Conservation (phyloP, 371 early-diverging fungal genomes). For the Lichtheimia ramosa region DNA sequence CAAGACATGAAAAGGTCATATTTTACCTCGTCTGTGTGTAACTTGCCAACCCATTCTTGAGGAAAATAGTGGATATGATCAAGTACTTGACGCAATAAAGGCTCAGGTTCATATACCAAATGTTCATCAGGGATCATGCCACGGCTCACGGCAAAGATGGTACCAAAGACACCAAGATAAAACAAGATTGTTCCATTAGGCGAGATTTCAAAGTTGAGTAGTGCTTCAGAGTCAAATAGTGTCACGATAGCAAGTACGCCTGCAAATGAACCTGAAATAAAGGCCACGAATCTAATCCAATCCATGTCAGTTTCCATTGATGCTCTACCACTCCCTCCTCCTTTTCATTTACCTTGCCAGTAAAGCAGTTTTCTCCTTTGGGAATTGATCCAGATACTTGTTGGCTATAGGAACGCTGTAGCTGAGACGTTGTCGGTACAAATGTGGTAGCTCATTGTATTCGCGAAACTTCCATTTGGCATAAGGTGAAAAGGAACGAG, state of each 20-base stretch:
- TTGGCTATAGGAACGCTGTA: constrained; percentile 72
- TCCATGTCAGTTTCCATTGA: background rate
- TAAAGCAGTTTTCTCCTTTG: constrained; percentile 77
- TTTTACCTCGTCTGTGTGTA: constrained; percentile 81
- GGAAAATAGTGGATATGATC: constrained; percentile 93
- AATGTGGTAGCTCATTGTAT: constrained; percentile 95
- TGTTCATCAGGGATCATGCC: constrained; percentile 86
- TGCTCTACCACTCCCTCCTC: background rate
- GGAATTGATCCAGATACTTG: constrained; percentile 88
- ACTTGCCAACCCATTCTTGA: constrained; percentile 75
- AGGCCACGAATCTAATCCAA: constrained; percentile 76
- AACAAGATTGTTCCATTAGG: constrained; percentile 84
- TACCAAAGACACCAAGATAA: constrained; percentile 89
- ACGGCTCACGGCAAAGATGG: constrained; percentile 79
- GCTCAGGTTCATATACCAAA: constrained; percentile 81
- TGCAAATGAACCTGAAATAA: constrained; percentile 89
- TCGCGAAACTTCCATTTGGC: constrained; percentile 94
- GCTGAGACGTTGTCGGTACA: constrained; percentile 78
- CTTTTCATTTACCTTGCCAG: constrained; percentile 62
- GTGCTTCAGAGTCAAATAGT: constrained; percentile 84
- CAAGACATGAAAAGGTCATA: background rate
- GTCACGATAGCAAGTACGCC: constrained; percentile 82
- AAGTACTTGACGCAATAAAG: constrained; percentile 70
- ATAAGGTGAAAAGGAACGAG: constrained; percentile 83
- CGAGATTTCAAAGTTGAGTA: constrained; percentile 88